Base-by-base conservation (phyloP, 768 basidiomycete genomes). In the Amanita pseudoporphyria region DNA sequence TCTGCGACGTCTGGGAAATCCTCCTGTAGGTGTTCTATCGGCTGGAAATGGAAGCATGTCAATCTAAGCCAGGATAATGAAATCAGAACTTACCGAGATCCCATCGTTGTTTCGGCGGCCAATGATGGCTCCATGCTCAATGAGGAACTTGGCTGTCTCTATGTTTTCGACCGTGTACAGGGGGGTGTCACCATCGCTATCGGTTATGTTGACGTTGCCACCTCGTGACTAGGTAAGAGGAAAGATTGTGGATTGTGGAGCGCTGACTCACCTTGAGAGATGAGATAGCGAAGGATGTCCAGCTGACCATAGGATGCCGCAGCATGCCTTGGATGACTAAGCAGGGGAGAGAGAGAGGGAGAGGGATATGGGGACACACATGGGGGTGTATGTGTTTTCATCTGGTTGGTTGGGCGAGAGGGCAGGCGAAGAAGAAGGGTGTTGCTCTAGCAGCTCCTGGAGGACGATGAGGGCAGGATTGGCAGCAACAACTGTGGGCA, bases 241-340 rank as follows among this genome's bases (percentile, higher is more conserved):
- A 35, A 31, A 53, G 51, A 46, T 43, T 53, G 39, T 42, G 33
- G 42, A 28, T 28, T 45, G 44, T 9, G 18, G 19, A 33, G 51
- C 13, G 47, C 46, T 38, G 46, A 43, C 54, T 42, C 5, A 84
- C 87, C 87, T 62, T 71, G 72, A 12, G 80, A 77, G 50, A 92
- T 69, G 50, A 96, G 79, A 67, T 90, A 95, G 12, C 80, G 73
- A 30, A 96, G 69, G 36, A 93, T 63, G 41, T 83, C 66, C 7
- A 86, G 62, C 26, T 92, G 92, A 14, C 81, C 88, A 59, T 95
- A 96, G 1, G 92, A 95, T 1, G 93, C 92, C 12, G 93, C 92
- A 14, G 93, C 93, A 66, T 96, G 92, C 82, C 86, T 89, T 60
- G 37, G 2, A 49, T 18, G 39, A 54, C 42, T 45, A 47, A 44